Percentiles rank a stretch among this genome's conserved stretches.
phyloP scores from a whole-genome alignment of 2,329 filamentous ascomycete genomes.

The Magnaporthiopsis poae region DNA sequence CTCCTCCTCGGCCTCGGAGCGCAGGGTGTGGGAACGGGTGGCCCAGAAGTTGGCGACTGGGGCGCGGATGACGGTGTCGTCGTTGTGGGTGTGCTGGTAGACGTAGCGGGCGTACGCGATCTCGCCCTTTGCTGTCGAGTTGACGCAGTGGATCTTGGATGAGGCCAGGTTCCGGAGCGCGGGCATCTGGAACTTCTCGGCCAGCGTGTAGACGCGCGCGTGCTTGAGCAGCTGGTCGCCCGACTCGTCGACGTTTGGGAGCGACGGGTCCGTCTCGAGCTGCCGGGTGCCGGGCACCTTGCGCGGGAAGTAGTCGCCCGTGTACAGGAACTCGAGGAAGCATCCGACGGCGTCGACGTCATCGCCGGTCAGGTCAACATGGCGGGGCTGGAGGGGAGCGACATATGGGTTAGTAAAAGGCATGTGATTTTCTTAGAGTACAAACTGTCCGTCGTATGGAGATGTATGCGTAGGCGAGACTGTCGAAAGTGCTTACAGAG shows the following conservation, averaged over 20 bases:
- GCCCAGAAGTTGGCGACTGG: conserved; percentile 91
- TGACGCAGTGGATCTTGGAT: conserved; percentile 84
- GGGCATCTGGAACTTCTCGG: conserved; percentile 62
- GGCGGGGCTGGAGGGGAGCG: conserved; percentile 39
- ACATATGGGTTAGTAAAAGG: too few species aligned
- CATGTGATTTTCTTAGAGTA: too few species aligned
- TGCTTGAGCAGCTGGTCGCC: conserved; percentile 79
- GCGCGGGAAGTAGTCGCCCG: conserved; percentile 74
- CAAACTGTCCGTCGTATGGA: too few species aligned
- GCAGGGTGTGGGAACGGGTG: conserved; percentile 65
- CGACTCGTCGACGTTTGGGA: conserved; percentile 61
- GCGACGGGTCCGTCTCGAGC: conserved; percentile 58
- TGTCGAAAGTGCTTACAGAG: conserved; percentile 35
- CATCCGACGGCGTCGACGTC: conserved; percentile 65
- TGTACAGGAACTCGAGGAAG: conserved; percentile 77
- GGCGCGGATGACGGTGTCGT: conserved; percentile 65
- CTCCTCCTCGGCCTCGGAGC: conserved; percentile 75
- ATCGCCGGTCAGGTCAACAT: conserved; percentile 58
- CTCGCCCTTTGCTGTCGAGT: conserved; percentile 79
- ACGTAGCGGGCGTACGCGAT: conserved; percentile 87
- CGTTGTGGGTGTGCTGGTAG: conserved; percentile 62
- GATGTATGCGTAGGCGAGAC: too few species aligned
- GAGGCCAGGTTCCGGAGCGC: conserved; percentile 67
- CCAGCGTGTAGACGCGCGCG: conserved; percentile 80
- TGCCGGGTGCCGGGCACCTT: conserved; percentile 52